Base-by-base conservation (phyloP, 1,139 yeast genomes). In the Geotrichum siamense region DNA sequence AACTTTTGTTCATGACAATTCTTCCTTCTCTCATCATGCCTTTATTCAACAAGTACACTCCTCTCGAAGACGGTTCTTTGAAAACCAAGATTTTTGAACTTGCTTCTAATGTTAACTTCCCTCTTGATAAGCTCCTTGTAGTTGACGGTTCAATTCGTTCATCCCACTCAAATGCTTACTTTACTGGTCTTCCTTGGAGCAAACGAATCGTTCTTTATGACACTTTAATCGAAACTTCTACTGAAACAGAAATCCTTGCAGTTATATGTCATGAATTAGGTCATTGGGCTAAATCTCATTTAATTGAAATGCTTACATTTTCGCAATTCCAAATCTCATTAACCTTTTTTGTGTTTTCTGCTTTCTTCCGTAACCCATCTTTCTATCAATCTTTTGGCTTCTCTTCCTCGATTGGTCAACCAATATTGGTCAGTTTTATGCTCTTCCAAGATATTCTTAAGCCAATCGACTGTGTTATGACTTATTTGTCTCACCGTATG, bases 191-290 rank as follows among this genome's bases (percentile, higher is more conserved):
- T 56, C 98, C 98, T 37, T 89, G 96, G 93, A 80, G 87, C 47
- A 91, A 91, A 66, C 91, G 89, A 63, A 91, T 91, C 65, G 97
- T 91, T 40, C 74, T 91, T 44, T 91, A 72, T 61, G 98, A 91
- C 58, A 91, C 97, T 6, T 74, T 91, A 65, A 80, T 91, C 53
- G 79, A 83, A 50, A 82, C 84, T 47, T 79, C 89, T 26, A 68
- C 87, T 27, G 75, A 78, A 27, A 75, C 75, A 39, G 95, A 91
- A 64, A 84, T 89, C 26, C 86, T 89, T 44, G 96, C 98, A 35
- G 95, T 91, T 1, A 72, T 91, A 56, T 97, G 95, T 19, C 98
- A 91, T 61, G 98, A 91, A 68, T 82, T 91, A 54, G 98, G 98
- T 39, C 98, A 91, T 64, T 91, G 98, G 98, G 82, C 82, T 55